Percentiles rank a stretch among this genome's conserved stretches.
These are phyloP conservation scores for Casuarina equisetifolia DNA, from an alignment of 306 rosid species.

Conservation along the genomic window DNA sequence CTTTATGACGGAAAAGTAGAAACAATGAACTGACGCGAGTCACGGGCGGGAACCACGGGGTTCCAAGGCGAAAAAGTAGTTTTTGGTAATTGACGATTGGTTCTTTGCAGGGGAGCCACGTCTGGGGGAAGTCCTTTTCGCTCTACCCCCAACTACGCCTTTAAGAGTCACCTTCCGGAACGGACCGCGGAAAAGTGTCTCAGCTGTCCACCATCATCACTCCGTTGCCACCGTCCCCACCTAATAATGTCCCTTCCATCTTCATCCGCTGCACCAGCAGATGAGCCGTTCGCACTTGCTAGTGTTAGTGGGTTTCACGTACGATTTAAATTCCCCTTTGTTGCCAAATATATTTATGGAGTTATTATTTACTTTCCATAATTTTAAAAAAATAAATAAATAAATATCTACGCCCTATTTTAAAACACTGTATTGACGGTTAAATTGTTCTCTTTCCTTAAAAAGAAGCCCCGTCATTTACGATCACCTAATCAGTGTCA, in stretches of 20 bases:
- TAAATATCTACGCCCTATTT: too few relatives aligned
- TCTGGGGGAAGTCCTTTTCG: not conserved
- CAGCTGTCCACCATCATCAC: not conserved
- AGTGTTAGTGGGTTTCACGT: not conserved
- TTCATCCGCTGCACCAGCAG: not conserved
- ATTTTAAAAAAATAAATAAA: too few relatives aligned
- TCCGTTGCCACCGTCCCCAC: not conserved
- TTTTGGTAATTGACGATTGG: not conserved
- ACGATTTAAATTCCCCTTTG: not conserved
- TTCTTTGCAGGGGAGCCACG: conserved; percentile 6
- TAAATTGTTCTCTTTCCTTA: too few relatives aligned
- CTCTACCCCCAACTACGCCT: not conserved
- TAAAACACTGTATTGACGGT: too few relatives aligned
- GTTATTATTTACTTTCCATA: too few relatives aligned
- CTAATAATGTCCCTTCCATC: not conserved
- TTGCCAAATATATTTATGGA: too few relatives aligned
- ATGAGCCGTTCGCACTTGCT: not conserved
- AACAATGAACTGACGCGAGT: not conserved
- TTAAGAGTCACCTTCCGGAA: not conserved
- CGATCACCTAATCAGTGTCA: too few relatives aligned
- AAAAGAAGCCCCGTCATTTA: too few relatives aligned
- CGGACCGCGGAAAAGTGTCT: not conserved
- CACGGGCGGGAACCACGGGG: not conserved
- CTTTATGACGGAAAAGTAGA: not conserved
- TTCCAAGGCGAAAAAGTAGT: not conserved